phyloP scores from a whole-genome alignment of 78 protist genomes.

The Corallochytrium limacisporum region DNA sequence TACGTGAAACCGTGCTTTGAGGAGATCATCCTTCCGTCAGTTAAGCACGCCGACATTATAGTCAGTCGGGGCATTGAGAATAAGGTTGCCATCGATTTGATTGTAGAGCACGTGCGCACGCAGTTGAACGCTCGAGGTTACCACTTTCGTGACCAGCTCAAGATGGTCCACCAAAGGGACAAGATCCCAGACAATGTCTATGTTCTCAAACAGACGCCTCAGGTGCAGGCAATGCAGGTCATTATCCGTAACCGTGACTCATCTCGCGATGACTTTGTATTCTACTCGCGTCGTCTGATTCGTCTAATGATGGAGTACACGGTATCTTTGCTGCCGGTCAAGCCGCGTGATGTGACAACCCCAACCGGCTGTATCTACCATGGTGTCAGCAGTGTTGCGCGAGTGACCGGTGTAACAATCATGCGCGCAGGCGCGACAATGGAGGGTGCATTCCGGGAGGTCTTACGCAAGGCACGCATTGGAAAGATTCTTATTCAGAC shows the following conservation, averaged over 20 bases:
- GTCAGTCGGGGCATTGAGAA: slow-evolving; percentile 24
- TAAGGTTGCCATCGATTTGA: slow-evolving; percentile 3
- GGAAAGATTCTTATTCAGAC: slow-evolving; percentile 54
- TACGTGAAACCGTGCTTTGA: slow-evolving; percentile 34
- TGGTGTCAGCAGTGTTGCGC: too few species aligned
- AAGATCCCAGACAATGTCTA: not conserved
- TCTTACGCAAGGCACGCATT: slow-evolving; percentile 10
- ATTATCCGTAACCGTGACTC: slow-evolving; percentile 32
- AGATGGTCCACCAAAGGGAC: not conserved
- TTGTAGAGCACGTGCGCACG: not conserved
- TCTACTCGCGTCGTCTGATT: slow-evolving; percentile 40
- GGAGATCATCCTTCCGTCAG: slow-evolving; percentile 9
- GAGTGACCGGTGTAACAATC: slow-evolving; percentile 36
- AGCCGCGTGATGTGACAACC: not conserved
- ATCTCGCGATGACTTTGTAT: slow-evolving; percentile 29
- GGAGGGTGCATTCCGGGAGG: slow-evolving; percentile 23
- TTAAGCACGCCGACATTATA: slow-evolving; percentile 18
- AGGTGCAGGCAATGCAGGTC: slow-evolving; percentile 29
- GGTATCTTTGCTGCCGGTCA: not conserved
- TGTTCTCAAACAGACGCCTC: not conserved
- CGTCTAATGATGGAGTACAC: slow-evolving; percentile 32
- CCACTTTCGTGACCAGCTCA: not conserved
- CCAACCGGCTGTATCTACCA: slow-evolving; percentile 2
- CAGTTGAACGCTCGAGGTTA: not conserved
- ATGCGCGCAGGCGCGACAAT: slow-evolving; percentile 48